Evolutionary conservation across 495 filamentous ascomycete species (phyloP).

Genomic region (Penicillium mononematosum): DNA sequence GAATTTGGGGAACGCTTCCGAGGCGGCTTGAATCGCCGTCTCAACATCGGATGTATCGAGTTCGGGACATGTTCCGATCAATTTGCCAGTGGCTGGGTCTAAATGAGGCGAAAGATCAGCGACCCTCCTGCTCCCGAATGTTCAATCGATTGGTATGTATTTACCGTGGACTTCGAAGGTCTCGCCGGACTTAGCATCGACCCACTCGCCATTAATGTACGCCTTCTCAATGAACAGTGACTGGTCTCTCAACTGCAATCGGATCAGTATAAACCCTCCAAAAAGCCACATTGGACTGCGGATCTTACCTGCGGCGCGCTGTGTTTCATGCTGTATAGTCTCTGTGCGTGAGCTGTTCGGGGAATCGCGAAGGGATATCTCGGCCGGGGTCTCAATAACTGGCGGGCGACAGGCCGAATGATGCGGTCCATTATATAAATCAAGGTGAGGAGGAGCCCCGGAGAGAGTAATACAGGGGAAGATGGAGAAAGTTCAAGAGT

Average conservation of each 20-base stretch:
- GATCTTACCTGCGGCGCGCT: conserved; percentile 41
- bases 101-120: background rate
- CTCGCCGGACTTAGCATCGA: conserved; percentile 69
- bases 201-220: conserved; percentile 86
- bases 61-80: conserved; percentile 82
- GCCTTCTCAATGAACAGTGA: conserved; percentile 78
- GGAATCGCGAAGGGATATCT: conserved; percentile 45
- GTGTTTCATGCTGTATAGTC: conserved; percentile 46
- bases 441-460: background rate
- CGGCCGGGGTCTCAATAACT: conserved; percentile 37
- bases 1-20: conserved; percentile 72
- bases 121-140: background rate
- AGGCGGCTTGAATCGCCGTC: conserved; percentile 73
- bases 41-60: conserved; percentile 72
- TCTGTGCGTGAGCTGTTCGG: conserved; percentile 29
- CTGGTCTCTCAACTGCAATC: conserved; percentile 69
- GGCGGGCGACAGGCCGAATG: conserved; percentile 39
- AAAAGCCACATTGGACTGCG: background rate
- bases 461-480: conserved; percentile 2
- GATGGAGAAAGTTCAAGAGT: conserved; percentile 5
- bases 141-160: background rate
- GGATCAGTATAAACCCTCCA: background rate
- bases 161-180: conserved; percentile 77
- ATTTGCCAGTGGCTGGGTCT: conserved; percentile 78
- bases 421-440: conserved; percentile 42